Percentiles rank a stretch among this genome's conserved stretches.
Evolutionary conservation across 305 asterid species (phyloP).

Genomic region (Solanum chacoense): DNA sequence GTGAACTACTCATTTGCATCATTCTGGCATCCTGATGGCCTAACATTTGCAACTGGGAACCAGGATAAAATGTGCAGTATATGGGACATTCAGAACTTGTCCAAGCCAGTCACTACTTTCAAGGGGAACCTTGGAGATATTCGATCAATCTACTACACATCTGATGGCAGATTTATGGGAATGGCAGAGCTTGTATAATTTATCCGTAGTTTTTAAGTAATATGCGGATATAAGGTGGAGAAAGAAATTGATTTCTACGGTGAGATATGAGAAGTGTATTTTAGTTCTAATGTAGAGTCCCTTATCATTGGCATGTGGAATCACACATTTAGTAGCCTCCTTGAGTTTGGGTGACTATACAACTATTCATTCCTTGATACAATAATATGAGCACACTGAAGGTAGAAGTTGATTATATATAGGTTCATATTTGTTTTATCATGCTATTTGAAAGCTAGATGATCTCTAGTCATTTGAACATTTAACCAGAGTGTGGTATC

Average conservation of each 20-base stretch:
- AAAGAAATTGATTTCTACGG: not conserved
- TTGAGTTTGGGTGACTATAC: not conserved
- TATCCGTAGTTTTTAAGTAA: not conserved
- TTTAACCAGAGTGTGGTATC: too few relatives aligned
- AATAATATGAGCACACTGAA: not conserved
- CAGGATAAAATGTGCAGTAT: not conserved
- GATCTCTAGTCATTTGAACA: too few relatives aligned
- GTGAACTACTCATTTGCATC: not conserved
- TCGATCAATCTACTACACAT: not conserved
- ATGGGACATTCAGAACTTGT: not conserved
- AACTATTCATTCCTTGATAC: not conserved
- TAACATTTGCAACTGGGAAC: not conserved
- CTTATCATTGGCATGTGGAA: not conserved
- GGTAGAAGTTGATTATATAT: too few relatives aligned
- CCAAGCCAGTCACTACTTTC: not conserved
- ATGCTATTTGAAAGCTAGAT: too few relatives aligned
- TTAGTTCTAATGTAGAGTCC: not conserved
- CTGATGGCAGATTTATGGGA: not conserved
- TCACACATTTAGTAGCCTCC: not conserved
- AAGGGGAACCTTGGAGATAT: not conserved
- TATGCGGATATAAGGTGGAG: not conserved
- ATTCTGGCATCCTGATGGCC: not conserved
- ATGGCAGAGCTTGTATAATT: not conserved
- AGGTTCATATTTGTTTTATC: too few relatives aligned
- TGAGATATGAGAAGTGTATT: not conserved